These are phyloP conservation scores for Bassia scoparia DNA, from an alignment of 148 eudicot genomes.

Conservation along the genomic window DNA sequence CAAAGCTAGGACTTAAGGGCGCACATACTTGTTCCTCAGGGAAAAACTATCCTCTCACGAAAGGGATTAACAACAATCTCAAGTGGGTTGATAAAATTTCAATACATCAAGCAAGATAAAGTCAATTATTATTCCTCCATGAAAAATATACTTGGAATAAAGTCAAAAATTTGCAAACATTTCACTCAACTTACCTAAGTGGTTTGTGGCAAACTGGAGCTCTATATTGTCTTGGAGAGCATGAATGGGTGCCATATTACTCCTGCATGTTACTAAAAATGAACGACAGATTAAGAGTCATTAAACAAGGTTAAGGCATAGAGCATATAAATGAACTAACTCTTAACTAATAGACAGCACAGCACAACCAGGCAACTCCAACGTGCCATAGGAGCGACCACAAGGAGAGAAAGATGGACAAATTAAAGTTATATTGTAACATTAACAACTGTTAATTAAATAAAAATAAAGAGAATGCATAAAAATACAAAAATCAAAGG, in stretches of 20 bases:
- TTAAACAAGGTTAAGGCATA: not conserved
- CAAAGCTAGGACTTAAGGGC: not conserved
- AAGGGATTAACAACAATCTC: not conserved
- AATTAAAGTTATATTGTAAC: not conserved
- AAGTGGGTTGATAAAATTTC: not conserved
- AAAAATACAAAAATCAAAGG: too few species aligned
- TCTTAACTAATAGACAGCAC: not conserved
- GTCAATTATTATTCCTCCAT: not conserved
- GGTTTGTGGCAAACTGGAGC: constrained; percentile 87
- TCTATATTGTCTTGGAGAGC: constrained; percentile 81
- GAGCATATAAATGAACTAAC: not conserved
- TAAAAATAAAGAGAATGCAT: not conserved
- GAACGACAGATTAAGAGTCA: constrained; percentile 2
- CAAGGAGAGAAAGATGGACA: not conserved
- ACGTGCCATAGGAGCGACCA: not conserved
- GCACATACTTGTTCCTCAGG: not conserved
- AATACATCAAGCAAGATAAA: constrained; percentile 5
- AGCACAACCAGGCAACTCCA: not conserved
- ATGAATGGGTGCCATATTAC: constrained; percentile 79
- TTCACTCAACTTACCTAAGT: constrained; percentile 47
- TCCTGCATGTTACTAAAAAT: constrained; percentile 78
- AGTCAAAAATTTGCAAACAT: not conserved
- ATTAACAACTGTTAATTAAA: not conserved
- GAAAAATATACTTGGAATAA: too few species aligned
- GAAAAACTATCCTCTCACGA: not conserved